Base-by-base conservation (phyloP, 257 asterid genomes). In the Thymus quinquecostatus region DNA sequence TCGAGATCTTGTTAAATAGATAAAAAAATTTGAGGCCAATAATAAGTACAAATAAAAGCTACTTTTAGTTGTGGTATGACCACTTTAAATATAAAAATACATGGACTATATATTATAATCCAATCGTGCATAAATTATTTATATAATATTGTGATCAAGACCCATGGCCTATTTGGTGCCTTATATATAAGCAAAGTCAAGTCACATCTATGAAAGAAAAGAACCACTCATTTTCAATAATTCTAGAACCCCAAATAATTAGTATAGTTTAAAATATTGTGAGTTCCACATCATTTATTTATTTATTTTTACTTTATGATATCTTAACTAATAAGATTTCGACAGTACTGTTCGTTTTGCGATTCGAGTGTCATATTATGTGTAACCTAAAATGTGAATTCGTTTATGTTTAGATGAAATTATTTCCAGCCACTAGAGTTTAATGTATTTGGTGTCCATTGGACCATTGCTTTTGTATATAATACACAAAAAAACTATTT, bases 121-220 rank as follows among this genome's bases (percentile, higher is more conserved):
- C 51, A 43, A 10, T 9, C 54, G 2, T 43, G 36, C 68, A 62
- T 43, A 63, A 21, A 9, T 27, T 10, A 64, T 28, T 11, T 59
- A 55, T 51, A 54, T 64, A 12, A 63, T 47, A 28, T 53, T 62
- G 58, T 12, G 65, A 72, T 60, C 29, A 63, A 30, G 77, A 72
- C 71, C 48, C 66, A 40, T 53, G 5, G 66, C 33, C 43, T 57
- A 55, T 69, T 54, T 57, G 36, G 2, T 66, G 66, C 54, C 61
- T 36, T 58, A 10, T 21, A 34, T 55, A 29, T 56, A 56, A 56
- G 61, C 54, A 75, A 32, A 5, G 3, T 34, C 21, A 21, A 21
- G 36, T 28, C 50, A 75, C n/a, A 32, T 21, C 60, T 27, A 53
- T 50, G n/a, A 72, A 44, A 36, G 40, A 36, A 36, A 21, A 21